Conservation (phyloP, 495 filamentous ascomycete genomes). For the Talaromyces stipitatus region DNA sequence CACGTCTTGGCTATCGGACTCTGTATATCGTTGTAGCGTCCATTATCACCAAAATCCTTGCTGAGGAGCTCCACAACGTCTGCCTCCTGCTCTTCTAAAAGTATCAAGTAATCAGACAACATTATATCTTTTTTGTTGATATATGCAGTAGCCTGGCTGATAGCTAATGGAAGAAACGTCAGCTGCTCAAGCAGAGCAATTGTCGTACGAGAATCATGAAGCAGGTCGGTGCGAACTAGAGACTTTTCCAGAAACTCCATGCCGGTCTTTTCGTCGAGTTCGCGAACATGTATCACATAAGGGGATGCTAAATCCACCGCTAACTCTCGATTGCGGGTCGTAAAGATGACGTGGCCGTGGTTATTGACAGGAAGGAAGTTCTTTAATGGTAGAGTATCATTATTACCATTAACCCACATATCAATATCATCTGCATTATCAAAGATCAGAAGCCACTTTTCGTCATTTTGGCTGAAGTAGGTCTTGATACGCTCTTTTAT, state of each 20-base stretch:
- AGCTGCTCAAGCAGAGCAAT: conserved; percentile 24
- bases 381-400: neutral
- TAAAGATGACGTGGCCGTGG: conserved; percentile 29
- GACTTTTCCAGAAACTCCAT: conserved; percentile 13
- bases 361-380: conserved; percentile 19
- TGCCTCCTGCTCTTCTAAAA: conserved; percentile 26
- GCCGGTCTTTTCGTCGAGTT: conserved; percentile 20
- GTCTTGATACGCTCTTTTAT: conserved; percentile 19
- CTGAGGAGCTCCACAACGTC: conserved; percentile 30
- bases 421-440: conserved; percentile 35
- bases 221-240: conserved; percentile 17
- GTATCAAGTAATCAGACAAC: conserved; percentile 27
- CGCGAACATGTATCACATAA: conserved; percentile 16
- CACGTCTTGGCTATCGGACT: conserved; percentile 41
- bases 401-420: conserved; percentile 14
- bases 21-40: conserved; percentile 23
- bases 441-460: conserved; percentile 29
- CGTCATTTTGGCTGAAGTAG: conserved; percentile 18
- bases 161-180: conserved; percentile 30
- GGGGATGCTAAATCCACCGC: conserved; percentile 10
- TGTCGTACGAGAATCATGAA: conserved; percentile 8
- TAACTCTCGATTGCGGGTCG: conserved; percentile 22
- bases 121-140: conserved; percentile 35
- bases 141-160: conserved; percentile 35
- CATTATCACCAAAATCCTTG: conserved; percentile 33